These are phyloP conservation scores for Fusarium globosum DNA, from an alignment of 2,329 filamentous ascomycete species.

Conservation along the genomic window DNA sequence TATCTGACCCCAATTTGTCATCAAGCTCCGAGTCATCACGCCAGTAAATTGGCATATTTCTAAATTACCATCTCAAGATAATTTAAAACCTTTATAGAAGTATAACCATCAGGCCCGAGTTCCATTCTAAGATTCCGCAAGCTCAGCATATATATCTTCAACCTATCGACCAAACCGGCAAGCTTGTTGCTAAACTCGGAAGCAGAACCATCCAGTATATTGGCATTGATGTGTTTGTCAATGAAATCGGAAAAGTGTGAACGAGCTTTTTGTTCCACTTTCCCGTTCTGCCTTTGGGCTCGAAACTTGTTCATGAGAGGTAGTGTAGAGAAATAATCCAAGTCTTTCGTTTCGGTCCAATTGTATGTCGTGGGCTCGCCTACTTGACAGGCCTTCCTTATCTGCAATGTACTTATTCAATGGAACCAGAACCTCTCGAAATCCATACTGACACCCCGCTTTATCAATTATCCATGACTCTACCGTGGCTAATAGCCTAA, in stretches of 20 bases:
- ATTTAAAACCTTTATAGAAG: fast-evolving
- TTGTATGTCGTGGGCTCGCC: not conserved
- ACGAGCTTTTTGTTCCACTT: not conserved
- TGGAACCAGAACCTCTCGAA: not conserved
- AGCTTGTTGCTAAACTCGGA: not conserved
- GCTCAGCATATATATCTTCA: not conserved
- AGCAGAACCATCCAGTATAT: not conserved
- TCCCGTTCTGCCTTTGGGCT: not conserved
- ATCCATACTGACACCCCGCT: not conserved
- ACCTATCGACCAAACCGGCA: not conserved
- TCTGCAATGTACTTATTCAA: not conserved
- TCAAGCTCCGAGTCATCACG: too few relatives aligned
- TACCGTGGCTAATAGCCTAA: fast-evolving
- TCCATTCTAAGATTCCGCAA: too few relatives aligned
- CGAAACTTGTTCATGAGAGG: not conserved
- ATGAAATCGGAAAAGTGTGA: not conserved
- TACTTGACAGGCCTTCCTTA: not conserved
- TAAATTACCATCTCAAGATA: not conserved
- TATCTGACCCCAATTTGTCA: too few relatives aligned
- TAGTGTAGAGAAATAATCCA: not conserved
- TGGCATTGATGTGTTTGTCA: not conserved
- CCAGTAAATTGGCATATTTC: not conserved
- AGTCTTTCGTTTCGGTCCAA: not conserved
- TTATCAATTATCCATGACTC: not conserved
- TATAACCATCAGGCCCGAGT: fast-evolving